Base-by-base conservation (phyloP, 1,284 basidiomycete species). In the Ustilago xerochloae region DNA sequence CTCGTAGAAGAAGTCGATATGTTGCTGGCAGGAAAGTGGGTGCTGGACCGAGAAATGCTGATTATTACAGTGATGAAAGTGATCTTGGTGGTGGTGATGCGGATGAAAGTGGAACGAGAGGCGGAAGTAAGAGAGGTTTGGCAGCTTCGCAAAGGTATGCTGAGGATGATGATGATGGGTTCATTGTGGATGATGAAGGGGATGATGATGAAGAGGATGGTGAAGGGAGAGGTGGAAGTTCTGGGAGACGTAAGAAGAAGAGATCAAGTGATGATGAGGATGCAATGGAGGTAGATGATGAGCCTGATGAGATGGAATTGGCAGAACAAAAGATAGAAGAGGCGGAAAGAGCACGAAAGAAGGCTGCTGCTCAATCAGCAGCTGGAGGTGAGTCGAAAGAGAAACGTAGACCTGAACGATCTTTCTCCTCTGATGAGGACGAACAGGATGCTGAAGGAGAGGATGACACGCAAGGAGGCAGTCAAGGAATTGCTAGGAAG, bases 81-180 rank as follows among this genome's bases (percentile, higher is more conserved):
- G 75, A 68, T 3, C 58, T 64, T 7, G 71, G 60, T 15, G 75
- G 74, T 32, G 70, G 47, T 16, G 71, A 24, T 5, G 68, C 74
- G 10, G 57, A 61, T 4, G n/a, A 36, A 2, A 64, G 48, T 15
- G 69, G 64, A 41, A 64, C 62, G 35, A 67, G n/a, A 33, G 63
- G 33, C 12, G n/a, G n/a, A n/a, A 53, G 63, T 41, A 71, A 77
- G 57, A 52, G 67, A 6, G 63, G 53, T 43, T 13, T 43, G 12
- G 64, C 63, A 12, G n/a, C n/a, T n/a, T 51, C 57, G 7, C 57
- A 58, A 35, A 22, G 56, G 18, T 76, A 78, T 24, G 81, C 77
- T 41, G 78, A 78, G 24, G 69, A 72, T 24, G 78, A 81, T 24
- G 79, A 82, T 49, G 79, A 85, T 46, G 84, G 81, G 4, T 81